Evolutionary conservation across 1,284 basidiomycete genomes (phyloP), one percentile per base, ranked within the genome.

Genomic region (Apiotrichum veenhuisii): DNA sequence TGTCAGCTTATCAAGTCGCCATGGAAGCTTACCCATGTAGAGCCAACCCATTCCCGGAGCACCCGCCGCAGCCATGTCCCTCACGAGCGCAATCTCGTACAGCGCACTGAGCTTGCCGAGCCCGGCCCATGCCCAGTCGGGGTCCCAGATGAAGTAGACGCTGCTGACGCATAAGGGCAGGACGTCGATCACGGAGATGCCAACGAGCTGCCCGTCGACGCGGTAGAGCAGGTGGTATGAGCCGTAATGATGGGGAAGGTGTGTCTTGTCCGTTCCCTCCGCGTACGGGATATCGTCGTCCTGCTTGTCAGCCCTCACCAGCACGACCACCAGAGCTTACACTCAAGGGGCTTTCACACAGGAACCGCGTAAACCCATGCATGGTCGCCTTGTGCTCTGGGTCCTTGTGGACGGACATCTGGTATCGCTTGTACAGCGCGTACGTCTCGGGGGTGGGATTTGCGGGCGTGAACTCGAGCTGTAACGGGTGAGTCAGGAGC

Each of bases 121-220:
- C 14, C 69, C 69, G 11, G 76, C 76, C 76, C 76, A 77, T 41
- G 88, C 86, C 82, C 85, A 94, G 36, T 81, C 80, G 10, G 85
- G 84, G 67, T 92, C 85, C 78, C 96, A 98, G 78, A 95, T 87
- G 73, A 98, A 94, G 76, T 98, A 98, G 11, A 98, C 95, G 63
- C 89, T 91, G 17, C 91, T 95, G 5, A 98, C 87, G 64, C 95
- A 94, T 27, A 74, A 72, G 0, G 94, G 95, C 8, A 98, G 80
- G 54, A 99, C 87, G 72, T 98, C 96, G 55, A 98, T 80, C 15
- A 98, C 90, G 2, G 86, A 87, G 65, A 98, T 82, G 0, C 89
- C 95, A 46, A 98, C 84, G 15, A 98, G 80, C 68, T 86, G 71
- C 11, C 85, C 88, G 65, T 97, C 87, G 22, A 95, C 72, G 61